phyloP scores from a whole-genome alignment of 176 grass and related monocot genomes.

The Musa troglodytarum region DNA sequence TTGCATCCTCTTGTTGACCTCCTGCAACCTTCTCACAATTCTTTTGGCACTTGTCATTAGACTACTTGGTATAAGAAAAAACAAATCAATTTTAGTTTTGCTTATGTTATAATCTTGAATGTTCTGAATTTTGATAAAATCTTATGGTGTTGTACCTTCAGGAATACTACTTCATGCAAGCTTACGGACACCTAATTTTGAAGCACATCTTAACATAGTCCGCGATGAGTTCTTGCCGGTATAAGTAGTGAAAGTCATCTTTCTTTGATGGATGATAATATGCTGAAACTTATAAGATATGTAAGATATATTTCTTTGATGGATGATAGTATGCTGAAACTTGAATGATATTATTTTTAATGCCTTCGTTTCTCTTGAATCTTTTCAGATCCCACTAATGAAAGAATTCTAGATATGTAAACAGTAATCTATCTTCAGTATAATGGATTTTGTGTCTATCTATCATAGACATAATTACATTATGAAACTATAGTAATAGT shows the following conservation, averaged over 20 bases:
- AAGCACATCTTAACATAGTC: slow-evolving; percentile 93
- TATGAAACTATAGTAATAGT: too few relatives aligned
- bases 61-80: slow-evolving; percentile 46
- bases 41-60: slow-evolving; percentile 87
- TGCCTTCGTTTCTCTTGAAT: background rate
- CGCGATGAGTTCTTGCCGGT: slow-evolving; percentile 62
- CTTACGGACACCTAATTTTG: slow-evolving; percentile 90
- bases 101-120: background rate
- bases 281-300: too few relatives aligned
- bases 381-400: background rate
- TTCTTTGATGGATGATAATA: too few relatives aligned
- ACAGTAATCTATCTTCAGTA: background rate
- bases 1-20: slow-evolving; percentile 88
- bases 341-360: background rate
- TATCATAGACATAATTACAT: too few relatives aligned
- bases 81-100: background rate
- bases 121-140: slow-evolving; percentile 3
- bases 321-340: background rate
- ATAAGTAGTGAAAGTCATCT: background rate
- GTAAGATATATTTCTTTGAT: background rate
- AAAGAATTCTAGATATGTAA: too few relatives aligned
- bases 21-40: slow-evolving; percentile 73
- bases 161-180: slow-evolving; percentile 84
- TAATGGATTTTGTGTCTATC: background rate
- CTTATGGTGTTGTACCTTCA: slow-evolving; percentile 24